Base-by-base conservation (phyloP, 2,329 filamentous ascomycete genomes). In the Raffaelea arxii region DNA sequence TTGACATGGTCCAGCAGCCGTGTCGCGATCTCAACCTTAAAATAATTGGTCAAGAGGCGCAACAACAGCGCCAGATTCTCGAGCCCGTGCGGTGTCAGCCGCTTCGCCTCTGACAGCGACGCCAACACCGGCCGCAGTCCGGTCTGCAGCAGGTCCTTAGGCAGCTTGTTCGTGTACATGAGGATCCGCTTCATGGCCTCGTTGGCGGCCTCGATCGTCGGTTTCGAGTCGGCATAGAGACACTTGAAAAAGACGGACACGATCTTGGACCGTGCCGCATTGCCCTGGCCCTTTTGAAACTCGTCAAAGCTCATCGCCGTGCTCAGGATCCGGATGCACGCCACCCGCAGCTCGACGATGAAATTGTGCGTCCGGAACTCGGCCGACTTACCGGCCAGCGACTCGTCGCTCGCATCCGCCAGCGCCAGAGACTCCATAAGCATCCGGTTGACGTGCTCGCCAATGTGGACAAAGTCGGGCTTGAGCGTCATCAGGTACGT, bases 191-290 rank as follows among this genome's bases (percentile, higher is more conserved):
- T 89, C 48, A 99, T 65, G 4, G 91, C 91, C 51, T 87, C 82
- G 59, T 96, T 95, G 6, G 94, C 92, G 4, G 92, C 91, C 49
- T 92, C 86, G 45, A 96, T 94, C 3, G 94, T 94, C 36, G 90
- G 86, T 41, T 85, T 82, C 4, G 90, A 94, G 59, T 94, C 89
- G 0, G 88, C 91, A 63, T 98, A 98, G 1, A 98, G 72, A 32
- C 87, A 94, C 60, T 96, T 97, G 75, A 99, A 99, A 68, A 98
- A 98, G 2, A 97, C 89, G 0, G 86, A 82, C 18, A 98, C 90
- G 41, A 97, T 94, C 58, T 79, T 80, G 2, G 69, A 74, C 44
- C 82, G 70, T 0, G 78, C 82, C 1, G 77, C 68, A 53, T 85
- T 84, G 41, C 80, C 80, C 32, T 80, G 76, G 2, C 78, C 81